phyloP scores from a whole-genome alignment of 768 basidiomycete genomes.

The Paxillus involutus region DNA sequence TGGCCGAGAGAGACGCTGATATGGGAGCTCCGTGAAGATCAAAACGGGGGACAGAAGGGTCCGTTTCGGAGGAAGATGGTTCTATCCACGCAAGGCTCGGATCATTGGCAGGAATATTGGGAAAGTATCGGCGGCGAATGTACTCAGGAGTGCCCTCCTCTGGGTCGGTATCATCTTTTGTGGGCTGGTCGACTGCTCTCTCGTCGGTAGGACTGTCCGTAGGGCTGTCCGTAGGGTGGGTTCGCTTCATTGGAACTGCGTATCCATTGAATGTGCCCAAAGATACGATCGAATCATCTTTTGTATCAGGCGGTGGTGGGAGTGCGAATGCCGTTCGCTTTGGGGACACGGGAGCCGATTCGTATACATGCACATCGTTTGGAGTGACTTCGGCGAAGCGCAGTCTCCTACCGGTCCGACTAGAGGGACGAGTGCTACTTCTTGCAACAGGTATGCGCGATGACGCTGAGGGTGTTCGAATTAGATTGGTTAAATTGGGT shows the following conservation, averaged over 20 bases:
- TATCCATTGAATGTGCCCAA: slow-evolving; percentile 39
- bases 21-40: slow-evolving; percentile 75
- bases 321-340: slow-evolving; percentile 55
- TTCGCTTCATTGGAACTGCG: slow-evolving; percentile 10
- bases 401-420: slow-evolving; percentile 51
- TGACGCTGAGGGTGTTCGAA: slow-evolving; percentile 28
- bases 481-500: background rate
- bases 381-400: slow-evolving; percentile 78
- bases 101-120: slow-evolving; percentile 62
- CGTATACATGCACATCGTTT: slow-evolving; percentile 78
- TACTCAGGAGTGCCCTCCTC: slow-evolving; percentile 80
- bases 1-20: slow-evolving; percentile 48
- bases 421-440: slow-evolving; percentile 58
- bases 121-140: slow-evolving; percentile 84
- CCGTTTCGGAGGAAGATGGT: slow-evolving; percentile 9
- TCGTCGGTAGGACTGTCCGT: background rate
- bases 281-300: slow-evolving; percentile 30
- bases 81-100: slow-evolving; percentile 83
- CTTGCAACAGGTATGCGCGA: slow-evolving; percentile 45
- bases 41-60: slow-evolving; percentile 53
- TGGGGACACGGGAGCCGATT: slow-evolving; percentile 81
- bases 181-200: background rate
- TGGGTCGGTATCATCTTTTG: slow-evolving; percentile 27
- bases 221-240: slow-evolving; percentile 3
- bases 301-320: slow-evolving; percentile 36